These are phyloP conservation scores for Epichloe amarillans DNA, from an alignment of 2,329 filamentous ascomycete species.

Conservation along the genomic window DNA sequence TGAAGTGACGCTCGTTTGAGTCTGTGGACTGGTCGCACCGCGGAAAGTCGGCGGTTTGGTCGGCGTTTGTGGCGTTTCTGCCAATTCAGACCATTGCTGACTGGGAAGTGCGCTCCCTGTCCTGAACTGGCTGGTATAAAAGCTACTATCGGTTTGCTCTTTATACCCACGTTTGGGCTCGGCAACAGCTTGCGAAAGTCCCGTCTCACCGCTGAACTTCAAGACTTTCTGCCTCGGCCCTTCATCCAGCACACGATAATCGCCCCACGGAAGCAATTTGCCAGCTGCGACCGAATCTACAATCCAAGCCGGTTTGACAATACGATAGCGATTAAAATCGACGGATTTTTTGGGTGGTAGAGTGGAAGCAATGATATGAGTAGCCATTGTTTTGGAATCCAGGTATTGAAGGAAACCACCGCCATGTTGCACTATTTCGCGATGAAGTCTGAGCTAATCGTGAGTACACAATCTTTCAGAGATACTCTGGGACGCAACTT, in stretches of 20 bases:
- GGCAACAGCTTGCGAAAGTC: constrained; percentile 53
- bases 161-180: constrained; percentile 51
- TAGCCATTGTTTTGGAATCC: constrained; percentile 86
- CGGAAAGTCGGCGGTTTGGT: constrained; percentile 5
- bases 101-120: constrained; percentile 15
- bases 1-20: neutral
- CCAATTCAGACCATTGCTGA: constrained; percentile 16
- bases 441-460: constrained; percentile 46
- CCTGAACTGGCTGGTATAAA: constrained; percentile 64
- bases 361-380: constrained; percentile 85
- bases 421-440: constrained; percentile 80
- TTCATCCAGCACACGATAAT: constrained; percentile 75
- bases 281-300: constrained; percentile 77
- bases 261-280: constrained; percentile 70
- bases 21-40: neutral
- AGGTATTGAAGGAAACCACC: constrained; percentile 91
- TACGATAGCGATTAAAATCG: constrained; percentile 76
- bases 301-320: constrained; percentile 92
- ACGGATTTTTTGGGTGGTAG: constrained; percentile 91
- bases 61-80: constrained; percentile 16
- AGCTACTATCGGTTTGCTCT: constrained; percentile 70
- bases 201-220: constrained; percentile 43
- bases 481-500: constrained; percentile 11
- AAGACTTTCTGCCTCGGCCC: constrained; percentile 71
- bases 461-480: constrained; percentile 7